Base-by-base conservation (phyloP, 139 green algal genomes). In the Haematococcus lacustris region DNA sequence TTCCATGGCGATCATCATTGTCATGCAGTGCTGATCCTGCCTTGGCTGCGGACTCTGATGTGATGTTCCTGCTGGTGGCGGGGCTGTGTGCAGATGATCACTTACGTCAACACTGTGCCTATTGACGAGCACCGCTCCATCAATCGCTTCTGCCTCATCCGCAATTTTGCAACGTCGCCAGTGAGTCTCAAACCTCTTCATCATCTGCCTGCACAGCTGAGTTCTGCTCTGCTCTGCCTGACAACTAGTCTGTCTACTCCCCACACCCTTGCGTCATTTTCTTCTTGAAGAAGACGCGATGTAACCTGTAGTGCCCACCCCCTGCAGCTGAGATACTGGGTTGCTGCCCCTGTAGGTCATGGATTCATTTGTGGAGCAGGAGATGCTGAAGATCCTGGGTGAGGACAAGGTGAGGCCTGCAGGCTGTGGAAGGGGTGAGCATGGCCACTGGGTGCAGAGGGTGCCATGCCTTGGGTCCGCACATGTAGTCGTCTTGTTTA, bases 71-170 rank as follows among this genome's bases (percentile, higher is more conserved):
- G 43, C 43, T 53, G 43, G 17, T 53, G 9, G 9, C 17, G 43
- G 9, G 47, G 47, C 47, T 13, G 47, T 21, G 47, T 68, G 3
- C 65, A 78, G 60, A 91, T 93, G 79, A 92, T 83, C 73, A 94
- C 89, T 21, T 93, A 88, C 63, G 88, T 92, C 76, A 91, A 88
- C 82, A 94, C 89, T 1, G 87, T 93, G 34, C 89, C 89, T 71
- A 86, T 94, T 71, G 76, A 75, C 39, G 85, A 85, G 67, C 75
- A 83, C 71, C 74, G 78, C 21, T 75, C 71, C 73, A 78, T 96
- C 79, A 96, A 93, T 81, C 78, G 90, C 61, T 92, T 93, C 75
- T 80, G 77, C 5, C 80, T 96, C 38, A 80, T 96, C 70, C 84
- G 90, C 70, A 89, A 90, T 75, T 87, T 90, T 75, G 81, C 81